These are phyloP conservation scores for Leptomonas pyrrhocoris DNA, from an alignment of 208 protist genomes.

Conservation along the genomic window DNA sequence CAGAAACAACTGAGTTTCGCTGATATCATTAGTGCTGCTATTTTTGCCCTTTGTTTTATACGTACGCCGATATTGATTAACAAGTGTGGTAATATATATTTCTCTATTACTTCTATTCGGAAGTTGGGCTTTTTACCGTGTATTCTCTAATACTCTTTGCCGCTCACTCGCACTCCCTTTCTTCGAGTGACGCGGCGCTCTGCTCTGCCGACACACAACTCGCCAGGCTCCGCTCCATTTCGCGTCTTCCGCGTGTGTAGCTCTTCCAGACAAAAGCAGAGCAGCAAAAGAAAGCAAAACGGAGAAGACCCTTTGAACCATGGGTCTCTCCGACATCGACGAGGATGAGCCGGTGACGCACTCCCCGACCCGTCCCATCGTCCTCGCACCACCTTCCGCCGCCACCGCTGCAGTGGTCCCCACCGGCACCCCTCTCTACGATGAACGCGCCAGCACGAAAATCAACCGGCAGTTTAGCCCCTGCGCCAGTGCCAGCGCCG, in stretches of 20 bases:
- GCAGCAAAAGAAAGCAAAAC: neutral
- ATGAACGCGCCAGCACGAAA: neutral
- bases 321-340: conserved; percentile 86
- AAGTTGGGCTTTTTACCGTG: too few species aligned
- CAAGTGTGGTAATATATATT: too few species aligned
- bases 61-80: too few species aligned
- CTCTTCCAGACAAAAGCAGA: neutral
- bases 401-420: neutral
- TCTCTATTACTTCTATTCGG: too few species aligned
- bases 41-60: too few species aligned
- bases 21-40: too few species aligned
- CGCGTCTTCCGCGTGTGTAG: neutral
- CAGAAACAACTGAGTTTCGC: too few species aligned
- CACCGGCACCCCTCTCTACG: neutral
- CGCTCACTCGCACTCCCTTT: too few species aligned
- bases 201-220: too few species aligned
- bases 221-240: too few species aligned
- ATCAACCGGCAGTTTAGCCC: neutral
- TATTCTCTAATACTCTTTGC: too few species aligned
- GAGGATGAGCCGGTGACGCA: conserved; percentile 54
- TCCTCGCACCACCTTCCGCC: conserved; percentile 2
- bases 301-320: conserved; percentile 14
- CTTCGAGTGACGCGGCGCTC: too few species aligned
- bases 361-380: conserved; percentile 4
- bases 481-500: conserved; percentile 6